Percentiles rank a stretch among this genome's conserved stretches.
These are phyloP conservation scores for Blastobotrys terrestris DNA, from an alignment of 805 yeast genomes.

Conservation along the genomic window DNA sequence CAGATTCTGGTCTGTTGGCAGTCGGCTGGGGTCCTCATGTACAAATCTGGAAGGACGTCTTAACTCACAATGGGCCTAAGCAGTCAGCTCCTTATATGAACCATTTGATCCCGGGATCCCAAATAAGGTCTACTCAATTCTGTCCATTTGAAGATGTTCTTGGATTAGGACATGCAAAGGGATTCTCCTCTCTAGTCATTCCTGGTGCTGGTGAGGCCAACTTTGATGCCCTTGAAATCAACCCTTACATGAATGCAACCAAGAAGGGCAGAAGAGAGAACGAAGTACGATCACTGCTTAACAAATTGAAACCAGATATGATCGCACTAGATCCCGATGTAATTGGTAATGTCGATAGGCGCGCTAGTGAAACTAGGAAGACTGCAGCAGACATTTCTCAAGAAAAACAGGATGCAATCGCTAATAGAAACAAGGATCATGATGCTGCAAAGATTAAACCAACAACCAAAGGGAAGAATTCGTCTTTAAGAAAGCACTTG, in stretches of 20 bases:
- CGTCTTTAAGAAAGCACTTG: conserved; percentile 70
- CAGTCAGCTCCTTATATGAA: conserved; percentile 89
- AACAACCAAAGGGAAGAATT: conserved; percentile 69
- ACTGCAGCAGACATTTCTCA: conserved; percentile 36
- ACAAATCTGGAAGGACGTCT: conserved; percentile 86
- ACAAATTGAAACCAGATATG: conserved; percentile 88
- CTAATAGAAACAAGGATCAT: conserved; percentile 32
- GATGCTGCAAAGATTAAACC: conserved; percentile 50
- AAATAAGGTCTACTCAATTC: conserved; percentile 58
- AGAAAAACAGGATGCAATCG: conserved; percentile 37
- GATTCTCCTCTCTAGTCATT: conserved; percentile 76
- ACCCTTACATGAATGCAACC: conserved; percentile 90
- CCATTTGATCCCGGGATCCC: conserved; percentile 75
- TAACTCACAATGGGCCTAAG: conserved; percentile 37
- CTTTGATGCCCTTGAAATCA: conserved; percentile 85
- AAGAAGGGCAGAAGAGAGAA: conserved; percentile 88
- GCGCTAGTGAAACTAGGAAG: conserved; percentile 57
- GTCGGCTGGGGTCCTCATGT: conserved; percentile 97
- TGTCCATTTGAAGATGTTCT: conserved; percentile 97
- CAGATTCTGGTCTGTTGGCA: conserved; percentile 80
- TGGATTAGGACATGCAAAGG: conserved; percentile 76
- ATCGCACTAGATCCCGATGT: conserved; percentile 83
- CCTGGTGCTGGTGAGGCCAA: conserved; percentile 99
- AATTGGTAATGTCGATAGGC: conserved; percentile 77
- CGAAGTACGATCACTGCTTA: conserved; percentile 79